Base-by-base conservation (phyloP, 225 moss, liverwort and hornwort species). In the Sphagnum tenellum region DNA sequence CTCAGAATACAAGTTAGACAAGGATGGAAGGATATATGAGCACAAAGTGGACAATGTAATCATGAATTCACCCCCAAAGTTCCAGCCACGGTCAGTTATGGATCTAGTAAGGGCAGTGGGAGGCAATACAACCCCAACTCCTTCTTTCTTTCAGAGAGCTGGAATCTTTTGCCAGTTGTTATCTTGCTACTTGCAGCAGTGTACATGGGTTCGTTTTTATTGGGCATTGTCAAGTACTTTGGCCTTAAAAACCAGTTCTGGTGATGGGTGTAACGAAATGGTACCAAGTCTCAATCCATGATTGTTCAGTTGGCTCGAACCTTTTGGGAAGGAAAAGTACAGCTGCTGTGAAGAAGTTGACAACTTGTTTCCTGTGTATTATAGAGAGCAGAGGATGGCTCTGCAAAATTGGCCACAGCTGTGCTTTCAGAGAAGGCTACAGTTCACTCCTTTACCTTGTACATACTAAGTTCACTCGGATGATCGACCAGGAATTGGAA, bases 191-290 rank as follows among this genome's bases (percentile, higher is more conserved):
- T 67, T 96, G 74, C 81, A 79, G 70, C 90, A 85, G 71, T 92
- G 92, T n/a, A 92, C 96, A 0, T 96, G 96, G 96, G 83, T 96
- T 49, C 88, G 92, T n/a, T 96, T 92, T 67, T 96, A 96, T 57
- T 90, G 87, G 85, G 92, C 92, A n/a, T 64, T 96, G 79, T 78
- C 79, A 51, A 88, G 90, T 71, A 29, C 29, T 29, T 29, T 29
- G 29, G 29, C 29, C 1, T 29, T 92, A 57, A 78, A 78, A 29
- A 29, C 29, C 55, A 74, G 78, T 46, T 68, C 75, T 3, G 68
- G 76, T 45, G 83, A 84, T 13, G 48, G 76, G 59, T 75, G 75
- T 74, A 64, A 70, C 71, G 71, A 74, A 60, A 60, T 80, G 58
- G 63, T 69, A 29, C 73, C 84, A 12, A 84, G 89, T 46, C 77